These are phyloP conservation scores for Syzygium grande DNA, from an alignment of 345 rosid species.

Conservation along the genomic window DNA sequence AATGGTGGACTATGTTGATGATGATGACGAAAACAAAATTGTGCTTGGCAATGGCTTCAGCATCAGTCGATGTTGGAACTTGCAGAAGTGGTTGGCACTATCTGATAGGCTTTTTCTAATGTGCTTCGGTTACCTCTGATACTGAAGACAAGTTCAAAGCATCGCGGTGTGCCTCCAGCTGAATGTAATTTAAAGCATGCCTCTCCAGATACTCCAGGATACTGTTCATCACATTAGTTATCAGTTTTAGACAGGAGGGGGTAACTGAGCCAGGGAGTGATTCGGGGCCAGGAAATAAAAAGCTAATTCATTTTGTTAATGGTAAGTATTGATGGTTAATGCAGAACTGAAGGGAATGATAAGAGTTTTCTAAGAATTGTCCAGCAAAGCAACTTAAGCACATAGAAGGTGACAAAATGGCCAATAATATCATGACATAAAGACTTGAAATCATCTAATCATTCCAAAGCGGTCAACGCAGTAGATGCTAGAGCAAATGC, in stretches of 20 bases:
- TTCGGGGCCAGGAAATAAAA: neutral
- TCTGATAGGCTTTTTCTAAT: neutral
- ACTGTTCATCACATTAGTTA: neutral
- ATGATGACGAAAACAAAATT: neutral
- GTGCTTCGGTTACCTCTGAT: neutral
- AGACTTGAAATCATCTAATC: neutral
- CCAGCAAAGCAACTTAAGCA: neutral
- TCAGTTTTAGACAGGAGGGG: neutral
- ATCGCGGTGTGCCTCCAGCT: neutral
- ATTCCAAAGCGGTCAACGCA: neutral
- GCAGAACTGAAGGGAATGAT: neutral
- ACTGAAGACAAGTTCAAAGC: neutral
- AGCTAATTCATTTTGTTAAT: neutral
- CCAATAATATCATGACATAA: neutral
- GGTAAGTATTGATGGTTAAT: neutral
- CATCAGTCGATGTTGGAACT: neutral
- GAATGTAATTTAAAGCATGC: neutral
- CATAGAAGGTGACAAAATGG: neutral
- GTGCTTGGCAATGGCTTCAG: neutral
- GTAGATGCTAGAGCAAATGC: neutral
- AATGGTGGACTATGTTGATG: neutral
- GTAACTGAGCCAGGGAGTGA: neutral
- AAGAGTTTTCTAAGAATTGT: neutral
- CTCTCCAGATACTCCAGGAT: neutral
- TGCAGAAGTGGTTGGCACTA: neutral